Evolutionary conservation across 2,329 filamentous ascomycete species (phyloP).

Genomic region (Fusarium equiseti): DNA sequence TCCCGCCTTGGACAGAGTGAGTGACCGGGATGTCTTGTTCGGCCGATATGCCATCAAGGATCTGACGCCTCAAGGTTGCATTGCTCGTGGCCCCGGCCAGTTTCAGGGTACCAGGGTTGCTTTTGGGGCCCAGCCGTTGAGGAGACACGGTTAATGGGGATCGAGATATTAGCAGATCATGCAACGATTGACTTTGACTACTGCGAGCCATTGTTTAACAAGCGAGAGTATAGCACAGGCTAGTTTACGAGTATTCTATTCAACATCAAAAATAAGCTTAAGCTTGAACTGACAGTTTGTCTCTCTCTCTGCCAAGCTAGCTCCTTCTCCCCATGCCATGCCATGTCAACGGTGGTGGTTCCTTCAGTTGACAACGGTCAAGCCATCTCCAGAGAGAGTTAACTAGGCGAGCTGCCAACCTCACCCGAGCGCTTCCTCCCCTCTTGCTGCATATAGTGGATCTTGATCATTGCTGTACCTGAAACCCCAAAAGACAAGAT

Average conservation of each 20-base stretch:
- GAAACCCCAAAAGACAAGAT: slow-evolving; percentile 32
- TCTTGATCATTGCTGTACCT: slow-evolving; percentile 39
- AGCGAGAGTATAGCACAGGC: background rate
- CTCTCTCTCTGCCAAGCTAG: background rate
- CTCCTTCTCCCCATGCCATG: background rate
- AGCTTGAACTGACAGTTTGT: background rate
- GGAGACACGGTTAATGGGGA: background rate
- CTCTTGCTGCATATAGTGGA: background rate
- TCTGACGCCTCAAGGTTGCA: slow-evolving; percentile 28
- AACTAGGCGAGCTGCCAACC: background rate
- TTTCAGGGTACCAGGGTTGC: slow-evolving; percentile 38
- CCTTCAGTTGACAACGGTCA: slow-evolving; percentile 10
- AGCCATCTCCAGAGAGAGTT: background rate
- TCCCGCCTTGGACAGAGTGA: slow-evolving; percentile 19
- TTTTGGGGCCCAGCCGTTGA: background rate
- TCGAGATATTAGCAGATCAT: slow-evolving; percentile 29
- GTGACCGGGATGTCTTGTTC: slow-evolving; percentile 19
- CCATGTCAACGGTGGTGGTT: background rate
- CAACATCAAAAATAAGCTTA: background rate
- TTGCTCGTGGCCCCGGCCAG: slow-evolving; percentile 24
- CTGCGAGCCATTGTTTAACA: background rate
- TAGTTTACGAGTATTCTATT: background rate
- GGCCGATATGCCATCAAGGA: slow-evolving; percentile 38
- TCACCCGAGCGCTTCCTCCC: slow-evolving; percentile 8
- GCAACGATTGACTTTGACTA: slow-evolving; percentile 5